A percentile compares a stretch with the other conserved stretches of the same genome.
Evolutionary conservation across 2,329 filamentous ascomycete species (phyloP).

Genomic region (Penicillium sp.): DNA sequence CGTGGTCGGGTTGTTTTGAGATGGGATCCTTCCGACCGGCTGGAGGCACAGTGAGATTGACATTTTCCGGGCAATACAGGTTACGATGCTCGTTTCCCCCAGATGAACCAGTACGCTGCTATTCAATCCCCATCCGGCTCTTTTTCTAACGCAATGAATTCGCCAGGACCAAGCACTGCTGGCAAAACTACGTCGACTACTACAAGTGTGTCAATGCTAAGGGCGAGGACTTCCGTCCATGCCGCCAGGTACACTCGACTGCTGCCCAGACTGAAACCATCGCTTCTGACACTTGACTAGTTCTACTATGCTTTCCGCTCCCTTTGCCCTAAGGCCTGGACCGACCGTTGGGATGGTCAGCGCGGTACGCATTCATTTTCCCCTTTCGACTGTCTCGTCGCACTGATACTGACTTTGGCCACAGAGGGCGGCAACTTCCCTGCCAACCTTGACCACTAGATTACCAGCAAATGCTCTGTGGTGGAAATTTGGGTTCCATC

Average conservation of each 20-base stretch:
- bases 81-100: constrained; percentile 98
- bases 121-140: neutral
- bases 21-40: constrained; percentile 12
- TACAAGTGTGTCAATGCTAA: constrained; percentile 99
- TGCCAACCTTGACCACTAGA: constrained; percentile 44
- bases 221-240: constrained; percentile 96
- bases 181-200: constrained; percentile 99
- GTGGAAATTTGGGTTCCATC: constrained; percentile 26
- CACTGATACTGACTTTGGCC: constrained; percentile 9
- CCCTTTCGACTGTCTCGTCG: neutral
- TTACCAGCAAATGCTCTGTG: constrained; percentile 15
- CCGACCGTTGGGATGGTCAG: constrained; percentile 93
- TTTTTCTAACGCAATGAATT: constrained; percentile 12
- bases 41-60: constrained; percentile 22
- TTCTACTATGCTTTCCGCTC: constrained; percentile 97
- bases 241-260: constrained; percentile 68
- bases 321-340: constrained; percentile 93
- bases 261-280: neutral
- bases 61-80: constrained; percentile 52
- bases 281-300: constrained; percentile 45
- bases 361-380: constrained; percentile 61
- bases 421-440: constrained; percentile 55
- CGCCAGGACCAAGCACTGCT: constrained; percentile 87
- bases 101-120: constrained; percentile 63
- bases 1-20: constrained; percentile 9